phyloP scores from a whole-genome alignment of 1,284 basidiomycete genomes.

The Cutaneotrichosporon mucoides region DNA sequence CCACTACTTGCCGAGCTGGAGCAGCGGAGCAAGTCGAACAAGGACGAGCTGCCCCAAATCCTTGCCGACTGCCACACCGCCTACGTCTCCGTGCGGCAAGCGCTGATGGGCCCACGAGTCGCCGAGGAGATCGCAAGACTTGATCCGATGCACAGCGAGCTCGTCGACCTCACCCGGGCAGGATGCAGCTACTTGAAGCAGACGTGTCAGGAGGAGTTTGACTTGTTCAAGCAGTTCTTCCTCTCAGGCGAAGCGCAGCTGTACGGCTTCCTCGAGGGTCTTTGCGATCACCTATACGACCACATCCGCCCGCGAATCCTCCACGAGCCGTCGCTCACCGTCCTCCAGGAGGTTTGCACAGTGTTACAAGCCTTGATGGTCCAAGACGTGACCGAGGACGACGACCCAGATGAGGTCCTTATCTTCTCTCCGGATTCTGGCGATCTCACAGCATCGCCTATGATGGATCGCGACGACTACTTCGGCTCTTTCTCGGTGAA shows the following conservation, averaged over 20 bases:
- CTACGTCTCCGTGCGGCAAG: constrained; percentile 69
- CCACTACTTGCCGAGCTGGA: constrained; percentile 80
- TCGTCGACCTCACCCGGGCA: constrained; percentile 79
- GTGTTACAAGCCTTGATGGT: constrained; percentile 91
- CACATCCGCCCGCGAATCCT: constrained; percentile 87
- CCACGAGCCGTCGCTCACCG: constrained; percentile 78
- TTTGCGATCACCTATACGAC: constrained; percentile 90
- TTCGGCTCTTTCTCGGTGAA: constrained; percentile 36
- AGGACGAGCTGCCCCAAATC: constrained; percentile 70
- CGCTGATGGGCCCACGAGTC: constrained; percentile 65
- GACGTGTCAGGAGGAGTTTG: constrained; percentile 80
- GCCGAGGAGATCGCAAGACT: constrained; percentile 75
- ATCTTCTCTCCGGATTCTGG: constrained; percentile 25
- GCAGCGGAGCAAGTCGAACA: constrained; percentile 60
- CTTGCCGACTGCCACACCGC: constrained; percentile 77
- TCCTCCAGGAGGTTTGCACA: constrained; percentile 87
- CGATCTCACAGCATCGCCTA: constrained; percentile 11
- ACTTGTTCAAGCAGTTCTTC: constrained; percentile 78
- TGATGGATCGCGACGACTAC: constrained; percentile 21
- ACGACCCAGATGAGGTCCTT: constrained; percentile 25
- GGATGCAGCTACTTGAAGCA: constrained; percentile 88
- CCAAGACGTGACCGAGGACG: constrained; percentile 55
- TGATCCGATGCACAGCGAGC: constrained; percentile 68
- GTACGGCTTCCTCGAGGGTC: constrained; percentile 78
- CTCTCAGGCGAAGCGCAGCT: constrained; percentile 73